A percentile compares a stretch with the other conserved stretches of the same genome.
Evolutionary conservation across 148 eudicot genomes (phyloP).

Genomic region (Fagopyrum tataricum): DNA sequence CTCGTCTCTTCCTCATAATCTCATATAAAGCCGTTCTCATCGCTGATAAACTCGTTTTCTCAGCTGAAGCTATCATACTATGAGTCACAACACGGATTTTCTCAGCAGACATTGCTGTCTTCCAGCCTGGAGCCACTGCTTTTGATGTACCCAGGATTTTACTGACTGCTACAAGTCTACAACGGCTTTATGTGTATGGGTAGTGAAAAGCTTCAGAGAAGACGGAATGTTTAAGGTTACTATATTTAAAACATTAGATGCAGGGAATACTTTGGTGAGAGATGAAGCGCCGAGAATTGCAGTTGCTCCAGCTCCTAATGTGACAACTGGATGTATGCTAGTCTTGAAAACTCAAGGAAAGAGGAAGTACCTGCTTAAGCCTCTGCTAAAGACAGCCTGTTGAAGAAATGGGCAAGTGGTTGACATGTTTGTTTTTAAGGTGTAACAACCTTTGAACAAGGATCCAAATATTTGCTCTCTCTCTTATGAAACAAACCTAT

Average conservation of each 20-base stretch:
- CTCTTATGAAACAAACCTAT: not conserved
- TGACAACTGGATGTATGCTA: conserved; percentile 57
- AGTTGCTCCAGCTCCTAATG: conserved; percentile 93
- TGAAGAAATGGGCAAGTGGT: conserved; percentile 77
- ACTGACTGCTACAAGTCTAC: conserved; percentile 43
- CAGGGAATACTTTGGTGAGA: conserved; percentile 64
- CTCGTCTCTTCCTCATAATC: conserved; percentile 78
- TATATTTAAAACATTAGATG: conserved; percentile 55
- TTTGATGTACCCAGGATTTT: conserved; percentile 67
- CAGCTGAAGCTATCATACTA: conserved; percentile 77
- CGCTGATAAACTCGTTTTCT: conserved; percentile 81
- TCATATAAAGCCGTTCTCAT: conserved; percentile 90
- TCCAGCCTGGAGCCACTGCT: conserved; percentile 43
- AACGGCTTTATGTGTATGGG: conserved; percentile 58
- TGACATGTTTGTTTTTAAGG: conserved; percentile 17
- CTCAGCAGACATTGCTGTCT: conserved; percentile 77
- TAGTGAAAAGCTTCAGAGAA: conserved; percentile 52
- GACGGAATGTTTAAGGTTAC: conserved; percentile 56
- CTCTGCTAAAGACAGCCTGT: conserved; percentile 69
- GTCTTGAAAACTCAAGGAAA: conserved; percentile 20
- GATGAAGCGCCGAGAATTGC: conserved; percentile 86
- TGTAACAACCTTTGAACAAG: not conserved
- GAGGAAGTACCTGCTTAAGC: conserved; percentile 28
- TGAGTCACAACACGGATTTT: conserved; percentile 71
- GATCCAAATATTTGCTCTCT: not conserved